Base-by-base conservation (phyloP, 2,329 filamentous ascomycete species). In the Byssoonygena ceratinophila region DNA sequence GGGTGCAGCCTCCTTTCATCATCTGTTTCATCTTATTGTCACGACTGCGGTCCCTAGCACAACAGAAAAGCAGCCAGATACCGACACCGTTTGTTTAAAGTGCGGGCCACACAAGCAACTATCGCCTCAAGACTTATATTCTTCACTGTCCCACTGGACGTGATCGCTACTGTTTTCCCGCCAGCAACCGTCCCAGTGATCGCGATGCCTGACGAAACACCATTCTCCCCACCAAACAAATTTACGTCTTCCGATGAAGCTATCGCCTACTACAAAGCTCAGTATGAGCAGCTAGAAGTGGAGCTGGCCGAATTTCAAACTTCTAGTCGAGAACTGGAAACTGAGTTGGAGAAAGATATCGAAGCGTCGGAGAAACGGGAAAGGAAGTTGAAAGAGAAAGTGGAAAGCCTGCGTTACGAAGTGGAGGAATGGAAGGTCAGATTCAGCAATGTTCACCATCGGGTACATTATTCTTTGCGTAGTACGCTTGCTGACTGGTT, bases 391-490 rank as follows among this genome's bases (percentile, higher is more conserved):
- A 84, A 90, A 67, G 85, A 94, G 68, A 94, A 91, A 73, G 85
- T 87, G 0, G 91, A 97, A 68, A 79, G 77, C 34, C 70, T 94
- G 57, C 81, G 79, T 46, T 98, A 88, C 64, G 90, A 97, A 68
- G 90, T 92, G 0, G 89, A 97, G 54, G 92, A 98, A 71, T 98
- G 92, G 92, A 97, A 97, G 83, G 89, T 91, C 74, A 69, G 79
- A 65, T 16, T 32, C 37, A 32, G 16, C 9, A 5, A 36, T 16
- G 25, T 40, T 29, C 6, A 39, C 12, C 18, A 14, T 25, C 40
- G 3, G 14, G 20, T 20, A 14, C 16, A 39, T 29, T 18, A 2
- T 27, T 11, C 18, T 29, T 49, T 32, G 37, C 27, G 37, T 11
- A 5, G 16, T 11, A 41, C 4, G 11, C 12, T 12, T 31, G 29